Evolutionary conservation across 2,329 filamentous ascomycete species (phyloP).

Genomic region (Pseudocercospora musae): DNA sequence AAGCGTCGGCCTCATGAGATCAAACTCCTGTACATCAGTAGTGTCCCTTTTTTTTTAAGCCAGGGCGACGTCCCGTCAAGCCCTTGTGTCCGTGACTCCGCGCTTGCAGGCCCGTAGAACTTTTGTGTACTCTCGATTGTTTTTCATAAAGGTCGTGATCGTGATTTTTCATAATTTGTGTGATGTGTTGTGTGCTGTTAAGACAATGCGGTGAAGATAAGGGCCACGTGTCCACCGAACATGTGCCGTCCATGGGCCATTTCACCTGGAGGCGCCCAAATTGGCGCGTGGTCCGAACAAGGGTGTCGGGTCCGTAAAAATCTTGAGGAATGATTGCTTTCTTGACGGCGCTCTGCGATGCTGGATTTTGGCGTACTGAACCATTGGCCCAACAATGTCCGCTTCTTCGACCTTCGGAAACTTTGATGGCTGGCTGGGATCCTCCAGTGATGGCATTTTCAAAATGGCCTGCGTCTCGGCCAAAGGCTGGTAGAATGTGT

Average conservation of each 20-base stretch:
- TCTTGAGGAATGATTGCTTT: slow-evolving; percentile 32
- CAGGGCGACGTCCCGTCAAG: background rate
- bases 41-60: background rate
- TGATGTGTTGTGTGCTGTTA: background rate
- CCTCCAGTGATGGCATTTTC: slow-evolving; percentile 65
- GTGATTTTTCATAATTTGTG: slow-evolving; percentile 6
- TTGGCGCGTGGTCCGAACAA: slow-evolving; percentile 24
- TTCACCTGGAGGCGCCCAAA: slow-evolving; percentile 20
- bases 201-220: slow-evolving; percentile 1
- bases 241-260: background rate
- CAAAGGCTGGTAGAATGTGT: slow-evolving; percentile 38
- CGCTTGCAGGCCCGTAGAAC: slow-evolving; percentile 12
- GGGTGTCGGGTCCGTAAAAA: slow-evolving; percentile 35
- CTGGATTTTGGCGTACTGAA: slow-evolving; percentile 43
- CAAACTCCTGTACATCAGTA: slow-evolving; percentile 3
- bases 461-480: slow-evolving; percentile 55
- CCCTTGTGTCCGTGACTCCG: slow-evolving; percentile 6
- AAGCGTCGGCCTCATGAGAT: background rate
- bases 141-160: slow-evolving; percentile 11
- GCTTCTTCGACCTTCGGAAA: slow-evolving; percentile 85
- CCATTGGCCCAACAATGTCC: slow-evolving; percentile 93
- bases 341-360: slow-evolving; percentile 28
- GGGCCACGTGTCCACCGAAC: background rate
- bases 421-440: slow-evolving; percentile 68
- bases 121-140: slow-evolving; percentile 11